Conservation (phyloP, 208 protist genomes). For the Leishmania gerbilli region DNA sequence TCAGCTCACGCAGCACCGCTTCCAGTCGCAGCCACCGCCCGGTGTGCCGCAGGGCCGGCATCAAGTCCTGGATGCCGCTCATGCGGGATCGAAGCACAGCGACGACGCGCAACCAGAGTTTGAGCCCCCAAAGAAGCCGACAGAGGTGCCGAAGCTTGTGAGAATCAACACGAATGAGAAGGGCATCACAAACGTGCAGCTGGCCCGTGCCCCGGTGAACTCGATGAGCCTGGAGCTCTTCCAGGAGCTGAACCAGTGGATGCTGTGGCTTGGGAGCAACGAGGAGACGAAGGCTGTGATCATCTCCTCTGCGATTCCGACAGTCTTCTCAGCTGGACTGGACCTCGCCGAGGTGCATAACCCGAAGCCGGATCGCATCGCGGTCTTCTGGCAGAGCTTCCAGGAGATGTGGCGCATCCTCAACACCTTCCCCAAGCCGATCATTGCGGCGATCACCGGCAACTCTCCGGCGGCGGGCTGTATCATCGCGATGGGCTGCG, state of each 20-base stretch:
- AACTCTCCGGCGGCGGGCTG: constrained; percentile 78
- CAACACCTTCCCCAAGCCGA: constrained; percentile 80
- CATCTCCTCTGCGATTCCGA: constrained; percentile 69
- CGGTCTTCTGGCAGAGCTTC: constrained; percentile 66
- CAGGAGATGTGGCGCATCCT: constrained; percentile 87
- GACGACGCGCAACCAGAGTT: constrained; percentile 36
- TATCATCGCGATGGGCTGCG: constrained; percentile 77
- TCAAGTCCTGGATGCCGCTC: not conserved
- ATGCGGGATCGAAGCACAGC: constrained; percentile 10
- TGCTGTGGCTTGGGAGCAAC: constrained; percentile 82
- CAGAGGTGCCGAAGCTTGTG: constrained; percentile 70
- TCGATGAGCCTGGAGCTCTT: constrained; percentile 74
- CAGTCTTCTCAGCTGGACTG: constrained; percentile 80
- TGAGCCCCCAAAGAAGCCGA: constrained; percentile 66
- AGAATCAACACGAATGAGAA: constrained; percentile 60
- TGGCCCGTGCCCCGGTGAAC: constrained; percentile 69
- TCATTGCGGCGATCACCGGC: constrained; percentile 79
- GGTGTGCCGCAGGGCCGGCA: constrained; percentile 15
- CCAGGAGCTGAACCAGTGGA: constrained; percentile 82
- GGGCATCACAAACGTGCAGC: constrained; percentile 60
- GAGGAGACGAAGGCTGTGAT: constrained; percentile 71
- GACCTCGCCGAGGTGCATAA: constrained; percentile 80
- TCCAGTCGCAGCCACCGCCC: constrained; percentile 31
- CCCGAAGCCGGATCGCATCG: constrained; percentile 64
- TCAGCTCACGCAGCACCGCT: constrained; percentile 17